Base-by-base conservation (phyloP, 345 rosid genomes). In the Rubroshorea leprosula region DNA sequence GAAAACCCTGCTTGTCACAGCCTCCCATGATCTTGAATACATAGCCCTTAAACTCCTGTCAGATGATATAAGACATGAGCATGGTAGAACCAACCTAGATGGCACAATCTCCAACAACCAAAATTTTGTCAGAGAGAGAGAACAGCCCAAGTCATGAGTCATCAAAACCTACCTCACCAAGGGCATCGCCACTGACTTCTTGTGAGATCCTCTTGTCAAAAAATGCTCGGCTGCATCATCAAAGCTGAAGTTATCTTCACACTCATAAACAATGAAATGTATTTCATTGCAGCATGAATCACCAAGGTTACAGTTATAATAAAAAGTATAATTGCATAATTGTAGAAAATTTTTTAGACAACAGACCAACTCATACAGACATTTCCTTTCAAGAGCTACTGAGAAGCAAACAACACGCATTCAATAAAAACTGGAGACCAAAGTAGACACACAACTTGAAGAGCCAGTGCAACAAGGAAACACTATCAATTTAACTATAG, bases 11-110 rank as follows among this genome's bases (percentile, higher is more conserved):
- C 73, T 86, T 86, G 83, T 86, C 95, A 21, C 92, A 89, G 20
- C 97, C 97, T 61, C 90, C 95, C 97, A 65, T 89, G 73, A 82
- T 89, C 75, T 86, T 86, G 70, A 86, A 89, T 6, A 89, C 78
- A 38, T 89, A 89, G 0, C 97, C 95, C 66, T 76, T 89, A 68
- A 89, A 86, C 64, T 89, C 90, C 97, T 89, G 56, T 46, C 41
- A 1, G 27, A 55, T 19, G 17, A 53, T 39, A 62, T 12, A 12
- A 19, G 26, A 19, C 9, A 27, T 51, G 15, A 54, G 14, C 18
- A 65, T 10, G 46, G 0, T 15, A 25, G 41, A 35, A 8, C 41
- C 20, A 20, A 15, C 10, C 19, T 26, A 18, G 12, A 54, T 18
- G n/a, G 22, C 13, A 27, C 4, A 39, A n/a, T 12, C 26, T 23